Evolutionary conservation across 495 filamentous ascomycete genomes (phyloP).

Genomic region (Aspergillus asperescens): DNA sequence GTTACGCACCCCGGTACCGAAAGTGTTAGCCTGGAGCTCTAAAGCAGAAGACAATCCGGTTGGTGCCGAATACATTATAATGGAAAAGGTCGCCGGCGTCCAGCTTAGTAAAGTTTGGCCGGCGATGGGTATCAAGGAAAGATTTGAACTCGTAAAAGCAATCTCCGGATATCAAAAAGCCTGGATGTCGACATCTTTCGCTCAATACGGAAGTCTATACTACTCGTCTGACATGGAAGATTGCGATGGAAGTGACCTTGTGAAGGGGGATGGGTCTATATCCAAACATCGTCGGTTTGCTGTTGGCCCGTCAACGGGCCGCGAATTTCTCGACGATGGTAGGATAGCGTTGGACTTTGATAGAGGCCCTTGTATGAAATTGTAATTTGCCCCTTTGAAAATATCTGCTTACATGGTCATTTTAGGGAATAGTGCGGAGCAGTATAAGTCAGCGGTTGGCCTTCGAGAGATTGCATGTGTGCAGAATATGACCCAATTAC

Average conservation of each 20-base stretch:
- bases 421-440: constrained; percentile 23
- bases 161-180: constrained; percentile 23
- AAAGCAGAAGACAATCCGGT: constrained; percentile 22
- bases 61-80: constrained; percentile 37
- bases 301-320: constrained; percentile 24
- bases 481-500: constrained; percentile 19
- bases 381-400: too few species aligned
- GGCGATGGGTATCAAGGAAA: constrained; percentile 18
- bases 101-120: constrained; percentile 23
- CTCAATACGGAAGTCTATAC: constrained; percentile 27
- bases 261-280: constrained; percentile 12
- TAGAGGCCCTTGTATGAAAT: constrained; percentile 28
- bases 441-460: constrained; percentile 24
- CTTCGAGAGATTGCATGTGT: constrained; percentile 28
- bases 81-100: constrained; percentile 27
- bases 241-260: constrained; percentile 5
- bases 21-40: constrained; percentile 26
- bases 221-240: constrained; percentile 15
- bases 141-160: constrained; percentile 24
- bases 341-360: constrained; percentile 24
- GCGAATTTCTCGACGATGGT: constrained; percentile 26
- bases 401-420: constrained; percentile 2
- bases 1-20: constrained; percentile 18
- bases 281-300: constrained; percentile 20
- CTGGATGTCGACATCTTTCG: constrained; percentile 24